Evolutionary conservation across 2,329 filamentous ascomycete genomes (phyloP).

Genomic region (Fusarium nodosum): DNA sequence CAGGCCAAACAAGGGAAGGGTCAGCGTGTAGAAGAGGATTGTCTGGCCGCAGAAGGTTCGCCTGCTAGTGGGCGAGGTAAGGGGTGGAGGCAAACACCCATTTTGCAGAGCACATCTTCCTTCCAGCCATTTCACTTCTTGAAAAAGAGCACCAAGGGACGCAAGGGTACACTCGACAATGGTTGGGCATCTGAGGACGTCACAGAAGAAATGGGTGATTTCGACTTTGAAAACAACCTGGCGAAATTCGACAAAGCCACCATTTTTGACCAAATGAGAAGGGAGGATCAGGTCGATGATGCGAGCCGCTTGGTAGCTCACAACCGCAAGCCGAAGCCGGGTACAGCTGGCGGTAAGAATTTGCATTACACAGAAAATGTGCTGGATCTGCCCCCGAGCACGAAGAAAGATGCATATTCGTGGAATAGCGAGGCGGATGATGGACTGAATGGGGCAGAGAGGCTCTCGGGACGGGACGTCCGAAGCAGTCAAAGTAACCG

Average conservation of each 20-base stretch:
- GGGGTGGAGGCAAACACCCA: conserved; percentile 72
- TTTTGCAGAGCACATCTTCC: conserved; percentile 70
- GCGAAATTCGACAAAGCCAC: conserved; percentile 95
- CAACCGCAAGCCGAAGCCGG: conserved; percentile 78
- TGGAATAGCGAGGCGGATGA: conserved; percentile 85
- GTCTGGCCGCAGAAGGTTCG: conserved; percentile 42
- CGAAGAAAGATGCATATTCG: conserved; percentile 64
- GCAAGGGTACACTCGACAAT: conserved; percentile 69
- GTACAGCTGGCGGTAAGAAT: conserved; percentile 87
- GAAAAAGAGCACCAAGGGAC: conserved; percentile 68
- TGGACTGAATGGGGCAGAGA: conserved; percentile 62
- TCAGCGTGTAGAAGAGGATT: conserved; percentile 50
- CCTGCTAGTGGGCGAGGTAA: conserved; percentile 60
- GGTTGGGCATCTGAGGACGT: conserved; percentile 98
- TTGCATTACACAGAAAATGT: conserved; percentile 94
- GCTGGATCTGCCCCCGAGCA: conserved; percentile 70
- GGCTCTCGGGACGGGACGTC: conserved; percentile 63
- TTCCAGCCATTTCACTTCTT: conserved; percentile 74
- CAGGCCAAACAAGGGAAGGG: conserved; percentile 52
- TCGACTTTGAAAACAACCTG: conserved; percentile 90
- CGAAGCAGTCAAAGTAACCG: conserved; percentile 65
- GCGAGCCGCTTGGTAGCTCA: conserved; percentile 91
- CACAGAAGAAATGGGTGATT: conserved; percentile 93
- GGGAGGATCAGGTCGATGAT: conserved; percentile 89
- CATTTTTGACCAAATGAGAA: conserved; percentile 91